phyloP scores from a whole-genome alignment of 1,139 yeast genomes.

The Kodamaea ohmeri region DNA sequence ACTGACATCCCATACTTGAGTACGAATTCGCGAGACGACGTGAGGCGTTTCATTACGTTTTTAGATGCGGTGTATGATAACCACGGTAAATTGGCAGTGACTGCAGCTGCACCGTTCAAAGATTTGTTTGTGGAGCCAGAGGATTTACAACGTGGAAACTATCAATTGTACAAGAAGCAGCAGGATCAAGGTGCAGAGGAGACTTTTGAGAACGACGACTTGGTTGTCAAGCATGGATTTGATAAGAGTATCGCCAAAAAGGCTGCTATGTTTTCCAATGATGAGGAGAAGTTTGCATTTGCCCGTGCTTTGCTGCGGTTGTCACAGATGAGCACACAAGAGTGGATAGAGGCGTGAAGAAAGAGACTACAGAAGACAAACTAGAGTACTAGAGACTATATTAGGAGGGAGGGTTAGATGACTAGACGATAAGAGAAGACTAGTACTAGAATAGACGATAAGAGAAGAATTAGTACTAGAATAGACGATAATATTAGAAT shows the following conservation, averaged over 20 bases:
- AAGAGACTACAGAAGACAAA: too few species aligned
- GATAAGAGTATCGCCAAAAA: conserved; percentile 72
- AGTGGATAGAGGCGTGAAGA: conserved; percentile 72
- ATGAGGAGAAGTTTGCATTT: conserved; percentile 95
- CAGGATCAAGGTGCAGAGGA: conserved; percentile 37
- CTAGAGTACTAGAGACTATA: too few species aligned
- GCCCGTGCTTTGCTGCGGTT: conserved; percentile 90
- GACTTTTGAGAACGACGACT: conserved; percentile 53
- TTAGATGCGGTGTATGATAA: conserved; percentile 93
- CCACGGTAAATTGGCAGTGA: conserved; percentile 82
- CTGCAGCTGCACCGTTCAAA: conserved; percentile 81
- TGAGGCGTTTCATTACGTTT: conserved; percentile 88
- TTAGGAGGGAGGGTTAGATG: too few species aligned
- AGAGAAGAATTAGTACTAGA: too few species aligned
- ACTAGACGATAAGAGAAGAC: too few species aligned
- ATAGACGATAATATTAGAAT: too few species aligned
- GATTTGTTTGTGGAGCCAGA: conserved; percentile 86
- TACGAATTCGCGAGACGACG: conserved; percentile 73
- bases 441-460: too few species aligned
- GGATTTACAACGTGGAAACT: conserved; percentile 54
- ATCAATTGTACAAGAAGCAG: conserved; percentile 42
- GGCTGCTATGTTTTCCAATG: conserved; percentile 78
- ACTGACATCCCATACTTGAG: conserved; percentile 91
- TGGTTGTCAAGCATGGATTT: conserved; percentile 70
- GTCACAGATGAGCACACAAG: conserved; percentile 90